Percentiles rank a stretch among this genome's conserved stretches.
These are phyloP conservation scores for Candida sp. DNA, from an alignment of 1,139 yeast species.

Conservation along the genomic window DNA sequence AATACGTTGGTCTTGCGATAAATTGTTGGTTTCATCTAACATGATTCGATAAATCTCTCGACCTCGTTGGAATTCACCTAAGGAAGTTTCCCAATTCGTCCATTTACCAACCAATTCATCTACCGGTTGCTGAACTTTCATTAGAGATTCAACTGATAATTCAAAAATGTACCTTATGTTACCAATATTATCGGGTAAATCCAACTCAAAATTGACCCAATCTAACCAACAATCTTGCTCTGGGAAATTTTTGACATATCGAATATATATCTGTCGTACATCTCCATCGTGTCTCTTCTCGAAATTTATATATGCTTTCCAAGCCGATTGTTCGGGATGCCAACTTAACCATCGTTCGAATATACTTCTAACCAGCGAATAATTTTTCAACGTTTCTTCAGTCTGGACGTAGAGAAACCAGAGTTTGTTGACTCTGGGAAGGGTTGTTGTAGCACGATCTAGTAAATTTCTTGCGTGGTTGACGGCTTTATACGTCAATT, in stretches of 20 bases:
- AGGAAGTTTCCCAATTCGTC: slow-evolving; percentile 72
- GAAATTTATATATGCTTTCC: slow-evolving; percentile 74
- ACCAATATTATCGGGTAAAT: slow-evolving; percentile 11
- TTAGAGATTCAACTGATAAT: slow-evolving; percentile 56
- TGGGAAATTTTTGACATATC: slow-evolving; percentile 56
- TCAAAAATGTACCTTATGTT: slow-evolving; percentile 61
- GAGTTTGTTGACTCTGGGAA: slow-evolving; percentile 80
- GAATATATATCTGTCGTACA: slow-evolving; percentile 54
- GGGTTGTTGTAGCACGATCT: slow-evolving; percentile 68
- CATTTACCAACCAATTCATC: slow-evolving; percentile 36
- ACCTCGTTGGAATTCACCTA: slow-evolving; percentile 64
- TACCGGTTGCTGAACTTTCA: slow-evolving; percentile 13
- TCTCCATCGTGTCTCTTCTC: slow-evolving; percentile 66
- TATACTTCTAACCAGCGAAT: slow-evolving; percentile 57
- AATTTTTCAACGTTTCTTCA: slow-evolving; percentile 75
- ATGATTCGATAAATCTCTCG: slow-evolving; percentile 58
- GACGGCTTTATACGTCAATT: slow-evolving; percentile 65
- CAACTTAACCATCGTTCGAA: slow-evolving; percentile 83
- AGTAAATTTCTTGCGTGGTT: slow-evolving; percentile 88
- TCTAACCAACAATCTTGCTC: slow-evolving; percentile 57
- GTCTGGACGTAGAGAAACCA: slow-evolving; percentile 84
- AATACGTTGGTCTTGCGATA: slow-evolving; percentile 27
- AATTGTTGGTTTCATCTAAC: slow-evolving; percentile 16
- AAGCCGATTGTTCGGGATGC: slow-evolving; percentile 63
- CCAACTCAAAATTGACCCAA: slow-evolving; percentile 36